Evolutionary conservation across 805 yeast species (phyloP), one percentile per base, ranked within the genome.

Genomic region (Kazachstania bromeliacearum): DNA sequence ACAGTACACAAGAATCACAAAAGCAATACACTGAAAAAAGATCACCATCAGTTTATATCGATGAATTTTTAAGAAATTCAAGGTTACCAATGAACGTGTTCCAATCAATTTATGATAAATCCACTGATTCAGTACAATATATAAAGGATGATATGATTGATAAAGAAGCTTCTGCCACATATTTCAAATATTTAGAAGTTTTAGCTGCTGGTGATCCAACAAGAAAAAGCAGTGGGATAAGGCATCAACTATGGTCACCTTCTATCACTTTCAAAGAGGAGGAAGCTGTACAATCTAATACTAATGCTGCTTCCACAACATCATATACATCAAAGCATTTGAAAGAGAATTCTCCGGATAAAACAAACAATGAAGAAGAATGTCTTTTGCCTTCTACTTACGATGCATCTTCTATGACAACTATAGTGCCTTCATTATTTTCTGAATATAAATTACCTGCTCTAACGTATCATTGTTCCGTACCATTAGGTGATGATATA

Each of bases 381-480:
- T 30, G 41, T 16, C 41, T 41, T 31, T 34, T 46, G 8, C 41
- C 48, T 4, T 30, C 35, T 17, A 40, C 30, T 4, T 38, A 44
- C 33, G 56, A 50, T 32, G 31, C 48, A 5, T 50, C 43, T 37
- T 44, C 41, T 13, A 56, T 57, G 3, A 41, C 50, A 22, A 39
- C 51, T 2, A 36, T 41, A 14, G 41, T 48, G 2, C 52, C 57
- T 1, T 48, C 56, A 2, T 17, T 64, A 1, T 55, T 70, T 34
- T 61, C 70, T 1, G 60, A 55, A 20, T 44, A 44, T 3, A 60
- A 62, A 12, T 31, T 68, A 1, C 72, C 75, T 1, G 51, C 69
- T 0, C 44, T 71, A 12, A 47, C 59, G 0, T 66, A 68, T 43
- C 76, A 73, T 42, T 54, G 68, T 4, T 39, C 69, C 1, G 63